phyloP scores from a whole-genome alignment of 1,284 basidiomycete species.

The Omphalotus olearius region DNA sequence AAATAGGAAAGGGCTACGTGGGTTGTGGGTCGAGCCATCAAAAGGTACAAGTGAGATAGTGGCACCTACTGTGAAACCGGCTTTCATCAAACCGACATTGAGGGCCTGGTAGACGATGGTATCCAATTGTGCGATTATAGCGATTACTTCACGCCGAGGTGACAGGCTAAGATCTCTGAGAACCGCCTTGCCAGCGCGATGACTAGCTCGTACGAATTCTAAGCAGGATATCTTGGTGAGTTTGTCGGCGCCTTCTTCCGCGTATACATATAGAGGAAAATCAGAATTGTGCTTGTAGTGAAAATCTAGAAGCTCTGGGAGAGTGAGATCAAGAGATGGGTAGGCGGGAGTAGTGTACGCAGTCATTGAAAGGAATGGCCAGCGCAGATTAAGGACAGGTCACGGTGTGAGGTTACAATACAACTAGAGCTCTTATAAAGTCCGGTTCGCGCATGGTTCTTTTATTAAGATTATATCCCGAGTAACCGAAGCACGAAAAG shows the following conservation, averaged over 20 bases:
- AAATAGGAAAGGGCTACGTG: conserved; percentile 28
- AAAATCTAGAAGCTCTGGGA: conserved; percentile 8
- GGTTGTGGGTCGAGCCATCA: neutral
- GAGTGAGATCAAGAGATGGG: neutral
- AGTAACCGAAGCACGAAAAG: too few species aligned
- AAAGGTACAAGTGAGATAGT: neutral
- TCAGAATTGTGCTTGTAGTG: conserved; percentile 8
- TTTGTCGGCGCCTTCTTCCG: neutral
- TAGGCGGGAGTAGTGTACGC: too few species aligned
- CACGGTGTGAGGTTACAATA: too few species aligned
- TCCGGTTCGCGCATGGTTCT: too few species aligned
- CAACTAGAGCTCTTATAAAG: too few species aligned
- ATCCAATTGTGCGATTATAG: conserved; percentile 31
- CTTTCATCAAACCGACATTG: conserved; percentile 22
- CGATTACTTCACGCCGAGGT: conserved; percentile 20
- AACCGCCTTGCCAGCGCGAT: conserved; percentile 5
- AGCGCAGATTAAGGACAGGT: too few species aligned
- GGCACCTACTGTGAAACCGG: conserved; percentile 25
- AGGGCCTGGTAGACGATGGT: conserved; percentile 29
- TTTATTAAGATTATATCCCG: too few species aligned
- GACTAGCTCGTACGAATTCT: conserved; percentile 7
- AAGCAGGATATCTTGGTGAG: conserved; percentile 5
- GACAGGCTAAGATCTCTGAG: too few species aligned
- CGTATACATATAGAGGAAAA: conserved; percentile 4
- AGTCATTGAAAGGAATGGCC: too few species aligned